Base-by-base conservation (phyloP, 1,139 yeast species). In the Hyphopichia fennica region DNA sequence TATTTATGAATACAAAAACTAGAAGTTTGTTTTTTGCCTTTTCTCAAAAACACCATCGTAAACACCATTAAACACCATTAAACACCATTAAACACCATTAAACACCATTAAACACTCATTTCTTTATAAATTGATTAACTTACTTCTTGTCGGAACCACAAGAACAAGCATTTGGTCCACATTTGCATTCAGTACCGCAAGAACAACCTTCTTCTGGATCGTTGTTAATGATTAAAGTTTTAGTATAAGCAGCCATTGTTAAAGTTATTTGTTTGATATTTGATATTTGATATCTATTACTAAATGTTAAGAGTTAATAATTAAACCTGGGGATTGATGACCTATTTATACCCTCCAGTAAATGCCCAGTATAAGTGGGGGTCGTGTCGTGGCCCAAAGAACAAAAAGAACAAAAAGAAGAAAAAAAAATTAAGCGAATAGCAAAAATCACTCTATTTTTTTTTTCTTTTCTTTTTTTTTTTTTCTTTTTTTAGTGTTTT, bases 171-270 rank as follows among this genome's bases (percentile, higher is more conserved):
- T 52, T 39, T 46, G 53, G 41, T 19, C 54, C 58, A 46, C 69
- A 63, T 49, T 60, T 60, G 57, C 63, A 58, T 40, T 49, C 52
- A 33, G 54, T 43, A 34, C 63, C 60, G 42, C 65, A 58, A 29
- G 51, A 18, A 48, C 63, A 60, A n/a, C 58, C 7, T 16, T 17
- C 37, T 33, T 46, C 44, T 41, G 44, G 50, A 36, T 46, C 52
- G 35, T 53, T 47, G 45, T 49, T 47, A 49, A 48, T 50, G 42
- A 51, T 47, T 39, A 50, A 31, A 34, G 38, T 40, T 44, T 42
- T 43, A 35, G 52, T 49, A 38, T 36, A 43, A 45, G 46, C 46
- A 41, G 56, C 51, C 56, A 52, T 54, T 38, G 23, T 31, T 48
- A 14, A 23, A 31, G 15, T 22, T 22, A 9, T 23, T 18, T 18